A percentile compares a stretch with the other conserved stretches of the same genome.
These are phyloP conservation scores for Exophiala calicioides DNA, from an alignment of 2,329 filamentous ascomycete species.

Conservation along the genomic window DNA sequence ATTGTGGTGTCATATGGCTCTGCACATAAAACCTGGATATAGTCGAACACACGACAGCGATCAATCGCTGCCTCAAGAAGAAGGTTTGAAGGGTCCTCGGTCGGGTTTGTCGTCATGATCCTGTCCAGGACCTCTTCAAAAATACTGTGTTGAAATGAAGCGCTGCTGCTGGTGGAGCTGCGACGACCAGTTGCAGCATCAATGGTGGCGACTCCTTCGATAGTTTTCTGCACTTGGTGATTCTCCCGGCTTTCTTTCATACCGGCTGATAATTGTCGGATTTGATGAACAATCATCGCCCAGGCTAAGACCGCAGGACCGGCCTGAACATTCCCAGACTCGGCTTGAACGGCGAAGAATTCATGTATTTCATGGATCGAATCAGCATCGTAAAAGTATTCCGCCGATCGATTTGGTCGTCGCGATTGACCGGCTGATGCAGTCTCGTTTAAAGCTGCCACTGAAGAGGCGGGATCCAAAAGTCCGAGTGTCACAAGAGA, in stretches of 20 bases:
- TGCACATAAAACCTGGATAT: constrained; percentile 38
- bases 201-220: constrained; percentile 42
- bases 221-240: constrained; percentile 44
- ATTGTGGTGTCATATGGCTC: constrained; percentile 1
- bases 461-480: constrained; percentile 21
- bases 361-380: constrained; percentile 73
- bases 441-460: constrained; percentile 16
- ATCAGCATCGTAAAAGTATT: constrained; percentile 62
- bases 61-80: constrained; percentile 52
- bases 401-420: constrained; percentile 5
- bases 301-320: constrained; percentile 78
- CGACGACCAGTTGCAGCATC: constrained; percentile 29
- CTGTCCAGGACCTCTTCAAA: constrained; percentile 52
- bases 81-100: constrained; percentile 50
- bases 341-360: constrained; percentile 64
- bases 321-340: constrained; percentile 60
- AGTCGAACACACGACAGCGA: constrained; percentile 50
- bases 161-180: constrained; percentile 30
- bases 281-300: constrained; percentile 71
- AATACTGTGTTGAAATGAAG: constrained; percentile 41
- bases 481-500: constrained; percentile 17
- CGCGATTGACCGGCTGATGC: constrained; percentile 13
- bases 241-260: constrained; percentile 58
- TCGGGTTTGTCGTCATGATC: constrained; percentile 41
- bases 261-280: constrained; percentile 64